Base-by-base conservation (phyloP, 192 early-diverging fungal genomes). In the Coemansia sp. region DNA sequence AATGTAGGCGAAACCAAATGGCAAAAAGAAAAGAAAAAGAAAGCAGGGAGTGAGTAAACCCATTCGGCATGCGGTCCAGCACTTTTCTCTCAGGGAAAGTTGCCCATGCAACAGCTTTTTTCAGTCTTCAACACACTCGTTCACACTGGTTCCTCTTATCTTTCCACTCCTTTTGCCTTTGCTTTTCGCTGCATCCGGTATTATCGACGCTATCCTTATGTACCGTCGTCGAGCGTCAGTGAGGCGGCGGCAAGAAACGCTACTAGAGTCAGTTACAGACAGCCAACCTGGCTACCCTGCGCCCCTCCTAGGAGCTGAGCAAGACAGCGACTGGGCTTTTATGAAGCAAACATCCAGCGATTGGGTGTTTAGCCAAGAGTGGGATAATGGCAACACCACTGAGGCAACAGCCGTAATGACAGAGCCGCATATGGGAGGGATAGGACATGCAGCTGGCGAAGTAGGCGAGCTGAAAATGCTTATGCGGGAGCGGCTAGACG, bases 401-500 rank as follows among this genome's bases (percentile, higher is more conserved):
- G 58, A n/a, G 38, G 36, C 58, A 5, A 33, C 64, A 43, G 7
- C 64, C 28, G 40, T 20, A 20, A 31, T 26, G 40, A 21, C 53
- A 0, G 53, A 56, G 28, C 16, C 53, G 31, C 53, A 46, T 46
- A 21, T 46, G 5, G 34, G 55, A 36, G 53, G 24, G 7, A 40
- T 43, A 11, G 64, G 43, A n/a, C 10, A 36, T 26, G 20, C 48
- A 7, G 62, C 50, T 40, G 36, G 62, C n/a, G 62, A 64, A 28
- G 60, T 63, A 24, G 59, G 55, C 16, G 77, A 79, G 48, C 40
- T 79, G 9, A 65, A 60, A 33, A 40, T 39, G 34, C 68, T 74
- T 18, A 46, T 79, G 39, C 58, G 57, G 18, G 62, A 71, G 62
- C 68, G 71, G 10, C 62, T 79, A 16, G 77, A 73, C 23, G 77